A percentile compares a stretch with the other conserved stretches of the same genome.
These are phyloP conservation scores for Galeopsis tetrahit DNA, from an alignment of 257 asterid species.

Conservation along the genomic window DNA sequence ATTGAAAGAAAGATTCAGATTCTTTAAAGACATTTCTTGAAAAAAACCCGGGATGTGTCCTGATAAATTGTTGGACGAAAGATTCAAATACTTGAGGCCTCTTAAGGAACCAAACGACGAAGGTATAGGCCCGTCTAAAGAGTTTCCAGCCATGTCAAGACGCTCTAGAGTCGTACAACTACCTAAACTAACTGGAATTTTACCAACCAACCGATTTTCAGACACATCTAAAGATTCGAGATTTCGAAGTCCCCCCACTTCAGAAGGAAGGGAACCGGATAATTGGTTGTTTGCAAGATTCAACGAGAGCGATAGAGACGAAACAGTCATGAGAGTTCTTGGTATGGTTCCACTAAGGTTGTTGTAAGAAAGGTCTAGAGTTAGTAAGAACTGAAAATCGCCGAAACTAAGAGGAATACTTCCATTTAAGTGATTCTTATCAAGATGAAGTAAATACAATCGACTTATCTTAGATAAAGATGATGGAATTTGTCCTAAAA, in stretches of 20 bases:
- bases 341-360: slow-evolving; percentile 30
- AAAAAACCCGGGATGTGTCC: slow-evolving; percentile 29
- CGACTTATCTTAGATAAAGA: slow-evolving; percentile 21
- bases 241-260: slow-evolving; percentile 22
- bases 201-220: slow-evolving; percentile 20
- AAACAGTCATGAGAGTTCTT: slow-evolving; percentile 5
- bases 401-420: slow-evolving; percentile 31
- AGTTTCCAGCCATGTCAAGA: slow-evolving; percentile 31
- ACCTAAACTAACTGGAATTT: slow-evolving; percentile 31
- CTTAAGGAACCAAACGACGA: slow-evolving; percentile 23
- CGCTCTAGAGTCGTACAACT: slow-evolving; percentile 25
- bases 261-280: slow-evolving; percentile 30
- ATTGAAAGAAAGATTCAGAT: slow-evolving; percentile 33
- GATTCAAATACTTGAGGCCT: slow-evolving; percentile 33
- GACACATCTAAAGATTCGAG: slow-evolving; percentile 26
- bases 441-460: slow-evolving; percentile 20
- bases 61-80: slow-evolving; percentile 30
- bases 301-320: slow-evolving; percentile 26
- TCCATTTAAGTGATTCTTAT: slow-evolving; percentile 24
- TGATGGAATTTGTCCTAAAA: slow-evolving; percentile 27
- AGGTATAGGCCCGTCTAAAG: slow-evolving; percentile 26
- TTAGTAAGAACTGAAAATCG: slow-evolving; percentile 20
- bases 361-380: slow-evolving; percentile 32
- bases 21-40: slow-evolving; percentile 19
- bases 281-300: slow-evolving; percentile 26